Evolutionary conservation across 2,329 filamentous ascomycete genomes (phyloP), one percentile per base, ranked within the genome.

Genomic region (Orbilia quercus): DNA sequence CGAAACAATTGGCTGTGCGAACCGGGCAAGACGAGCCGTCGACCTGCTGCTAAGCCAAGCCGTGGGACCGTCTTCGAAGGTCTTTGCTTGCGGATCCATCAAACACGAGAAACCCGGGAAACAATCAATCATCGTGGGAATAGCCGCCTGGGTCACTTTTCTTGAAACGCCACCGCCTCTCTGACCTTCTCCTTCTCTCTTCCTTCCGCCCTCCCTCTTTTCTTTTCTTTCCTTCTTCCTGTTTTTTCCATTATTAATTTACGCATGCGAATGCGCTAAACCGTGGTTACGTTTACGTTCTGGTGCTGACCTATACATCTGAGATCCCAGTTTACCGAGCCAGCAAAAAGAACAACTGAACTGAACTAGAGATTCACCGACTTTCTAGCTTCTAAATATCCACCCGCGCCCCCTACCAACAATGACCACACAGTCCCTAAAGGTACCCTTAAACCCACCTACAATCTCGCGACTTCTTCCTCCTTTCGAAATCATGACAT

Each of bases 351-450:
- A n/a, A n/a, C n/a, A n/a, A n/a, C n/a, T n/a, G n/a, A n/a, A n/a
- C n/a, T 25, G 14, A 54, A 22, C 14, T n/a, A 38, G 16, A 22
- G n/a, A n/a, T n/a, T 67, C 28, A 40, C 36, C 45, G 18, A 20
- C 44, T 55, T 66, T 62, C 65, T 63, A 71, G 66, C 58, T 71
- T 64, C 48, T 51, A 47, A 36, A 47, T 28, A 47, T 28, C 45
- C 48, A 34, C 36, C 36, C 42, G 14, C 42, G 25, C 36, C 57
- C 66, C 65, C 50, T 62, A 62, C 44, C 55, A 71, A 58, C 66
- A 71, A 71, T 71, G 66, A 58, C 66, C 58, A 58, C 66, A 71
- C 66, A 71, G 44, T 71, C 66, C 36, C 57, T 71, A 71, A 71
- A 71, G 66, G 66, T 71, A 71, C 66, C 42, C 47, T 38, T 25